These are phyloP conservation scores for Colletotrichum scovillei DNA, from an alignment of 2,329 filamentous ascomycete genomes.

Conservation along the genomic window DNA sequence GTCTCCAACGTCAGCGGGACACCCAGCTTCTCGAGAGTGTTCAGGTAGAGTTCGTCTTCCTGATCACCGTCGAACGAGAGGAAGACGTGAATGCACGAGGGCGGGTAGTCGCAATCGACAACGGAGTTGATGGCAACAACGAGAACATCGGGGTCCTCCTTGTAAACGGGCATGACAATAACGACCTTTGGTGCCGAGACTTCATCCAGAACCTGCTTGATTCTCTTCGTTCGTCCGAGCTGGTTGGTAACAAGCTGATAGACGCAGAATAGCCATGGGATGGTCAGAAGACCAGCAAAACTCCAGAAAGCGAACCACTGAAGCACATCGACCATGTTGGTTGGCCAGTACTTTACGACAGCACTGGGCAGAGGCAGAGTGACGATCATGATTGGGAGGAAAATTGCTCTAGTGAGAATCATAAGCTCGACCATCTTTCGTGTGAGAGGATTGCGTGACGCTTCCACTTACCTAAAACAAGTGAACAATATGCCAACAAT, in stretches of 20 bases:
- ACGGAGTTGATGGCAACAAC: conserved; percentile 91
- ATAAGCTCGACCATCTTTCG: conserved; percentile 7
- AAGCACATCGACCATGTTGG: conserved; percentile 73
- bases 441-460: background rate
- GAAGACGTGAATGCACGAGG: conserved; percentile 93
- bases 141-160: conserved; percentile 86
- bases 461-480: background rate
- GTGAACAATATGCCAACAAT: conserved; percentile 78
- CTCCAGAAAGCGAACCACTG: conserved; percentile 98
- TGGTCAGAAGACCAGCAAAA: conserved; percentile 84
- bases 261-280: conserved; percentile 94
- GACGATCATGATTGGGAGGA: conserved; percentile 93
- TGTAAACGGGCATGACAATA: conserved; percentile 97
- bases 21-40: conserved; percentile 85
- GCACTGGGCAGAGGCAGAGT: conserved; percentile 84
- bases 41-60: conserved; percentile 89
- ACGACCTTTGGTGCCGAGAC: conserved; percentile 91
- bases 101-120: conserved; percentile 92
- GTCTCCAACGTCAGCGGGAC: conserved; percentile 80
- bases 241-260: conserved; percentile 91
- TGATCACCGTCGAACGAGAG: conserved; percentile 93
- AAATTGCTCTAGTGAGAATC: conserved; percentile 69
- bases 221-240: conserved; percentile 82
- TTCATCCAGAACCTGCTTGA: conserved; percentile 88
- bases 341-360: conserved; percentile 79